A percentile compares a stretch with the other conserved stretches of the same genome.
These are phyloP conservation scores for Drechslerella stenobrocha DNA, from an alignment of 2,329 filamentous ascomycete genomes.

Conservation along the genomic window DNA sequence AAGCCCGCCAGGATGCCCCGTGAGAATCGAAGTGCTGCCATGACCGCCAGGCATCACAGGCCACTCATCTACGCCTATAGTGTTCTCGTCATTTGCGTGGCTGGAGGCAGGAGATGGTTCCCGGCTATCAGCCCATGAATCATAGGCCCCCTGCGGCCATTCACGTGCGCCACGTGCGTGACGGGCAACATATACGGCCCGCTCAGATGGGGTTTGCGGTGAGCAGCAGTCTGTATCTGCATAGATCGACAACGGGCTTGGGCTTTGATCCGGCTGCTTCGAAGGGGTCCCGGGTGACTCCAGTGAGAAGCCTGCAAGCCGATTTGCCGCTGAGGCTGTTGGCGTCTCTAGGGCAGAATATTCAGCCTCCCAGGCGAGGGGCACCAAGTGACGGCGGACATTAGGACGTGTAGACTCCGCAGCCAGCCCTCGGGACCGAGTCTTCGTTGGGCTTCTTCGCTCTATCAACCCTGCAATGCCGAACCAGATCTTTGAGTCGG, in stretches of 20 bases:
- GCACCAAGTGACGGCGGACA: too few relatives aligned
- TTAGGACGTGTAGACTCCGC: too few relatives aligned
- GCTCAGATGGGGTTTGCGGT: slow-evolving; percentile 6
- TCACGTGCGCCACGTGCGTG: slow-evolving; percentile 1
- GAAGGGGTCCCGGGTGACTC: not conserved
- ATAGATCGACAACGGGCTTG: slow-evolving; percentile 12
- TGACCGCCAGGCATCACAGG: slow-evolving; percentile 3
- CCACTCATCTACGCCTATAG: slow-evolving; percentile 9
- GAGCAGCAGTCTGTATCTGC: slow-evolving; percentile 18
- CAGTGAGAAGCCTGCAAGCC: slow-evolving; percentile 8
- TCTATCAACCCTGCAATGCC: too few relatives aligned
- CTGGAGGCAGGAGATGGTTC: slow-evolving; percentile 13
- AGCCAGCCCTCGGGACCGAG: too few relatives aligned
- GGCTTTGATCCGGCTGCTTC: not conserved
- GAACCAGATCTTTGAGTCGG: slow-evolving; percentile 1
- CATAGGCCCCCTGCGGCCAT: slow-evolving; percentile 16
- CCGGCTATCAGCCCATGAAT: slow-evolving; percentile 5
- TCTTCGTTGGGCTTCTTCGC: not conserved
- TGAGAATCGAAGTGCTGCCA: not conserved
- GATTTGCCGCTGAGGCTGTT: not conserved
- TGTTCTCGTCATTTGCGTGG: slow-evolving; percentile 15
- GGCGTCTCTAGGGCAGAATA: not conserved
- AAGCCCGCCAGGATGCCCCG: slow-evolving; percentile 8
- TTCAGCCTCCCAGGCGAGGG: too few relatives aligned
- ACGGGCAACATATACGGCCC: slow-evolving; percentile 11